phyloP scores from a whole-genome alignment of 352 stramenopile species.

The Halophytophthora batemanensis region DNA sequence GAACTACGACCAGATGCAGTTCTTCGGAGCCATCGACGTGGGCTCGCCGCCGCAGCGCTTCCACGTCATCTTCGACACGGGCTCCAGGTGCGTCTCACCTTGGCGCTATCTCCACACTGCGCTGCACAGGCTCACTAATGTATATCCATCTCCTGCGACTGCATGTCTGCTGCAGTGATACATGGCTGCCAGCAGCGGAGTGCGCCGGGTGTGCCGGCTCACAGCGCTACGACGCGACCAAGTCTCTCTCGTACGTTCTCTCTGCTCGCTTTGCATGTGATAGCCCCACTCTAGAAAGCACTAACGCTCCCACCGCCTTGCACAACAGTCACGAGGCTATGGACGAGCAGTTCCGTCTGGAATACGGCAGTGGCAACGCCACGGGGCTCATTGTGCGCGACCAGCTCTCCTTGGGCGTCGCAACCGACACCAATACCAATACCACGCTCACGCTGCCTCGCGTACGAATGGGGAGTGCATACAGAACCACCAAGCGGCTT shows the following conservation, averaged over 20 bases:
- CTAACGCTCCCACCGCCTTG: too few species aligned
- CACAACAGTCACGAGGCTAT: constrained; percentile 17
- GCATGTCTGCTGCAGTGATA: too few species aligned
- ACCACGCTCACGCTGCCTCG: constrained; percentile 24
- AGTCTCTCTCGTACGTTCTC: constrained; percentile 38
- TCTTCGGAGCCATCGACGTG: constrained; percentile 57
- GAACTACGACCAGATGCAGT: constrained; percentile 78
- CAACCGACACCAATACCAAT: not conserved
- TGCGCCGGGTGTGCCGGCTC: constrained; percentile 45
- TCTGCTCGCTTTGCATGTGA: too few species aligned
- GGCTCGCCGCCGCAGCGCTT: constrained; percentile 63
- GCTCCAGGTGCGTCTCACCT: constrained; percentile 32
- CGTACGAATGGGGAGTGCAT: constrained; percentile 49
- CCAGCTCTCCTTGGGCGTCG: constrained; percentile 34
- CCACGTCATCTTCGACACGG: constrained; percentile 77
- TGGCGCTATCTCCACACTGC: too few species aligned
- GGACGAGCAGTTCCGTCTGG: constrained; percentile 42
- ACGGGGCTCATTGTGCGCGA: constrained; percentile 46
- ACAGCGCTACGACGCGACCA: constrained; percentile 31
- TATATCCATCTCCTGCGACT: too few species aligned
- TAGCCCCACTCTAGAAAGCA: too few species aligned
- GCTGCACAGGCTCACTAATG: too few species aligned
- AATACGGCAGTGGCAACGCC: constrained; percentile 66
- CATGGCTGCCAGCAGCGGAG: constrained; percentile 46
- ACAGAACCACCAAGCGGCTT: constrained; percentile 39